Conservation (phyloP, 805 yeast species). For the Metschnikowia proteae region DNA sequence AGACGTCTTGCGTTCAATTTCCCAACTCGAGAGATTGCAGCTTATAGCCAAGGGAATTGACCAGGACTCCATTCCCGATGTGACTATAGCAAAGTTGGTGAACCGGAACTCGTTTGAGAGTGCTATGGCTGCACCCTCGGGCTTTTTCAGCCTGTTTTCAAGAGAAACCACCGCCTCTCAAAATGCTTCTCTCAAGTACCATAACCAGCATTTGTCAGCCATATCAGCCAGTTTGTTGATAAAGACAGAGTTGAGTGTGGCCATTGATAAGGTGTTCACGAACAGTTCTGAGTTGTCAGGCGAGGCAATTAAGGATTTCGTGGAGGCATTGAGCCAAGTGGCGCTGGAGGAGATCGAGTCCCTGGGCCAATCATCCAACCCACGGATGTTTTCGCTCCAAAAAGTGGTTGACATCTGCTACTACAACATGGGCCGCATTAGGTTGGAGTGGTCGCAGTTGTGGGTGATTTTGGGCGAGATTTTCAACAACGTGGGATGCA, state of each 20-base stretch:
- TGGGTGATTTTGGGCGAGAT: constrained; percentile 93
- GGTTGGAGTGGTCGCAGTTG: constrained; percentile 93
- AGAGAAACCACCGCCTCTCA: constrained; percentile 53
- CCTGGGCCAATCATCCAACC: constrained; percentile 74
- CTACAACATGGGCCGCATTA: constrained; percentile 93
- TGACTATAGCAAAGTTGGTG: constrained; percentile 68
- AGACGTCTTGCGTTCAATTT: constrained; percentile 72
- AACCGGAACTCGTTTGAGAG: constrained; percentile 48
- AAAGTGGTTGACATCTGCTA: constrained; percentile 97
- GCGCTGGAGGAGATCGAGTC: constrained; percentile 89
- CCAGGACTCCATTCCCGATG: constrained; percentile 81
- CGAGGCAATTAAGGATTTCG: constrained; percentile 81
- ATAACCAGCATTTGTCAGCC: constrained; percentile 62
- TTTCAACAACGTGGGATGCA: constrained; percentile 81
- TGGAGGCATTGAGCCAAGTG: constrained; percentile 79
- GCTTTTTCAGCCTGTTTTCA: constrained; percentile 57
- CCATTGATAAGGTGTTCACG: constrained; percentile 83
- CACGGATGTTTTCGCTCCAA: constrained; percentile 88
- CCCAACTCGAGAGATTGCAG: constrained; percentile 89
- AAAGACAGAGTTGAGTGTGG: constrained; percentile 68
- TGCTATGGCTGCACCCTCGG: constrained; percentile 37
- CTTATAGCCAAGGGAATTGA: constrained; percentile 84
- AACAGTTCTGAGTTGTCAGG: constrained; percentile 78
- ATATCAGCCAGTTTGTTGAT: constrained; percentile 55
- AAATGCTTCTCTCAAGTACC: constrained; percentile 64